Conservation (phyloP, 2,329 filamentous ascomycete species). For the Rasamsonia emersonii region DNA sequence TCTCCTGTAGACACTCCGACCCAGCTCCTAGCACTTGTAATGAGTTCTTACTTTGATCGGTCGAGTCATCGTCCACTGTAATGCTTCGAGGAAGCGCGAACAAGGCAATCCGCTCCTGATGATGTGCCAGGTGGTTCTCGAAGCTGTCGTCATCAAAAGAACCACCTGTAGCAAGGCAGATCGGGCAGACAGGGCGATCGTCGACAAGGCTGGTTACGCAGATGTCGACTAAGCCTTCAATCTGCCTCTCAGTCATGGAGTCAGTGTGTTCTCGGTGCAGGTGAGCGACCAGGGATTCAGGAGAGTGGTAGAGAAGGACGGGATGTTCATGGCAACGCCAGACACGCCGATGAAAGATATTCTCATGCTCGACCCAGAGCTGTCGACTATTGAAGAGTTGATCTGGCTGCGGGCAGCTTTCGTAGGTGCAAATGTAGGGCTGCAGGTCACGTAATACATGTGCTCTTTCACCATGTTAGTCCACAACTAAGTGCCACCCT, state of each 20-base stretch:
- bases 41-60: too few species aligned
- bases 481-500: too few species aligned
- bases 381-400: neutral
- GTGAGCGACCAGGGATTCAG: neutral
- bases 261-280: neutral
- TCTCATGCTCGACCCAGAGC: neutral
- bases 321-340: neutral
- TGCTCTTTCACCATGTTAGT: too few species aligned
- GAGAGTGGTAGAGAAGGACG: neutral
- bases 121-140: neutral
- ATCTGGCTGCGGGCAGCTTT: slow-evolving; percentile 1
- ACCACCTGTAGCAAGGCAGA: neutral
- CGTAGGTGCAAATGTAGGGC: slow-evolving; percentile 10
- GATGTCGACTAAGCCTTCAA: neutral
- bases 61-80: too few species aligned
- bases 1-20: too few species aligned
- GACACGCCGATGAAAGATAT: neutral
- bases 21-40: too few species aligned
- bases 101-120: neutral
- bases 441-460: slow-evolving; percentile 11
- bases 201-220: neutral
- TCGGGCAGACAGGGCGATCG: neutral
- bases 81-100: too few species aligned
- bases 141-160: neutral
- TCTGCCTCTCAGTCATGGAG: neutral